phyloP scores from a whole-genome alignment of 2,329 filamentous ascomycete genomes.

The Bipolaris cookei region DNA sequence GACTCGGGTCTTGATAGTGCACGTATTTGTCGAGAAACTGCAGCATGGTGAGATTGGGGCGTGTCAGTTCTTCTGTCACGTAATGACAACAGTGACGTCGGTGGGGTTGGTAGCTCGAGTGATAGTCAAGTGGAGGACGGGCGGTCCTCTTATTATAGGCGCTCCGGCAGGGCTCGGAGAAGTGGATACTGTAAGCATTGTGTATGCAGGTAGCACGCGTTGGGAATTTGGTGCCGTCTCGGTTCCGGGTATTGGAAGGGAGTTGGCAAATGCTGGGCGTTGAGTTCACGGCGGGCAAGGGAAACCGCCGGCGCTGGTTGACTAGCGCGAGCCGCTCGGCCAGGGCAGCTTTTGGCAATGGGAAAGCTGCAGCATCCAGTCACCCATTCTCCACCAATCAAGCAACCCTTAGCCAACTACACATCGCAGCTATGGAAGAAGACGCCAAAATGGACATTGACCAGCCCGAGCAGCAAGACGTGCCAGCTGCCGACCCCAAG shows the following conservation, averaged over 20 bases:
- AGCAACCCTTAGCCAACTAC: constrained; percentile 8
- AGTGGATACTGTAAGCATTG: constrained; percentile 6
- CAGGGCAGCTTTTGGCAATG: constrained; percentile 20
- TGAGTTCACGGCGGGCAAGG: constrained; percentile 4
- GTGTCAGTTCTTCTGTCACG: constrained; percentile 8
- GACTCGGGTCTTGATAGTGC: constrained; percentile 38
- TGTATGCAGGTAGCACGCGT: background rate
- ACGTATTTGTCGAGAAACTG: constrained; percentile 39
- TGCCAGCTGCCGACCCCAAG: constrained; percentile 53
- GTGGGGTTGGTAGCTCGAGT: constrained; percentile 15
- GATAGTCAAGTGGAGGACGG: background rate
- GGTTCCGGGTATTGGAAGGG: background rate
- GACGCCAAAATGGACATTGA: constrained; percentile 56
- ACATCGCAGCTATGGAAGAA: constrained; percentile 50
- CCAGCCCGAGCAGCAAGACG: constrained; percentile 47
- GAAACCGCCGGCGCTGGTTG: constrained; percentile 2
- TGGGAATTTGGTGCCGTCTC: background rate
- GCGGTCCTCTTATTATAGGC: constrained; percentile 2
- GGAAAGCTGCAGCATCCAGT: constrained; percentile 1
- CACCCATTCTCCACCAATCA: constrained; percentile 1
- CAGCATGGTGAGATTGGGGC: constrained; percentile 26
- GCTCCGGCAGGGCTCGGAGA: constrained; percentile 2
- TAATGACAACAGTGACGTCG: constrained; percentile 23
- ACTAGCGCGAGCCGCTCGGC: constrained; percentile 14
- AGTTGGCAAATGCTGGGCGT: background rate